Percentiles rank a stretch among this genome's conserved stretches.
These are phyloP conservation scores for Zymoseptoria brevis DNA, from an alignment of 2,329 filamentous ascomycete species.

Conservation along the genomic window DNA sequence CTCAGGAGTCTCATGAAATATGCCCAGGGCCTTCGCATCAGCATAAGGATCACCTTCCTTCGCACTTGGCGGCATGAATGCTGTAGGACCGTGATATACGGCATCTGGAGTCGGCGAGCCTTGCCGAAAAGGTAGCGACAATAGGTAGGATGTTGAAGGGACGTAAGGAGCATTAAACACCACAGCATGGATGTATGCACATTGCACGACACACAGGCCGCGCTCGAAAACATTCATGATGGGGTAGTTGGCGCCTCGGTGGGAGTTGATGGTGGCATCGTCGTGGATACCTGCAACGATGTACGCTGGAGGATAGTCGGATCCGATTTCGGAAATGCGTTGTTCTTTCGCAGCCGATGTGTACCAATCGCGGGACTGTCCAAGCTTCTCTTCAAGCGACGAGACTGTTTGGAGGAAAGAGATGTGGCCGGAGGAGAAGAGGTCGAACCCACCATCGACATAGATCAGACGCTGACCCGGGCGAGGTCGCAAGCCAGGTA, in stretches of 20 bases:
- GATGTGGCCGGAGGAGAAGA: conserved; percentile 95
- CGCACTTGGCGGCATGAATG: conserved; percentile 60
- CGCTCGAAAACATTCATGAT: conserved; percentile 99
- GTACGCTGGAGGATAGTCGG: conserved; percentile 74
- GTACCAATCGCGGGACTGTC: conserved; percentile 65
- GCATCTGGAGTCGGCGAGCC: conserved; percentile 56
- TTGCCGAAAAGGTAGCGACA: conserved; percentile 55
- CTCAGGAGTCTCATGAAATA: conserved; percentile 68
- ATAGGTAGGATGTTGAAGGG: conserved; percentile 71
- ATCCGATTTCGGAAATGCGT: conserved; percentile 54
- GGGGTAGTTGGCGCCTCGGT: conserved; percentile 96
- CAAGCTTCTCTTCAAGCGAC: conserved; percentile 62
- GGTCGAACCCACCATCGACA: conserved; percentile 91
- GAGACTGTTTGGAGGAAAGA: conserved; percentile 80
- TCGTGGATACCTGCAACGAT: conserved; percentile 92
- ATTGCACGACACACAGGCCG: conserved; percentile 89
- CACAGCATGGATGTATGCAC: conserved; percentile 82
- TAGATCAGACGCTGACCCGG: conserved; percentile 83
- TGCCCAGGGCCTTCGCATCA: conserved; percentile 70
- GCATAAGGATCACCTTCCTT: conserved; percentile 52
- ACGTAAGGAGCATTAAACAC: conserved; percentile 86
- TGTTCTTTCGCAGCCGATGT: conserved; percentile 54
- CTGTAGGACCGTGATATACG: conserved; percentile 93
- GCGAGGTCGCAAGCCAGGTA: conserved; percentile 61
- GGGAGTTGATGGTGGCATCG: conserved; percentile 88